Evolutionary conservation across 129 eudicot genomes (phyloP).

Genomic region (Flaveria brownii): DNA sequence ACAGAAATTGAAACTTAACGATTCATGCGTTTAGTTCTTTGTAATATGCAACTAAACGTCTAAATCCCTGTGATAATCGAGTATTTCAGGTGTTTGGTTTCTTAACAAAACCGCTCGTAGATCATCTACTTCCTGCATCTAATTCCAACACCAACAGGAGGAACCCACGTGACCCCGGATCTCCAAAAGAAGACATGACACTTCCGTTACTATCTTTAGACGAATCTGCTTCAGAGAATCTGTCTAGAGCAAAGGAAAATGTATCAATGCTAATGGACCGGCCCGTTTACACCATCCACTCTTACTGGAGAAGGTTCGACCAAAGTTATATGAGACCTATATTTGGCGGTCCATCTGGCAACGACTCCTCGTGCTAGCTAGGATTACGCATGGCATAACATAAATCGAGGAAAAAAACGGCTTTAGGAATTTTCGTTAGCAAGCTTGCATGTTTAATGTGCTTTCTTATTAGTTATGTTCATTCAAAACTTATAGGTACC

Average conservation of each 20-base stretch:
- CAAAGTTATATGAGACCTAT: slow-evolving; percentile 79
- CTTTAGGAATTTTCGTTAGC: not conserved
- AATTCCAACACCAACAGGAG: slow-evolving; percentile 11
- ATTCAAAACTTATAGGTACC: no score
- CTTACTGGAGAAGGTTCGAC: slow-evolving; percentile 91
- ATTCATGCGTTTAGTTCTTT: no score
- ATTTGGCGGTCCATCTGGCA: slow-evolving; percentile 67
- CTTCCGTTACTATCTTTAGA: slow-evolving; percentile 79
- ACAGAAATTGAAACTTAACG: no score
- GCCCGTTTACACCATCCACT: slow-evolving; percentile 83
- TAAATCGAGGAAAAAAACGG: not conserved
- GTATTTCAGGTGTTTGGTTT: slow-evolving; percentile 78
- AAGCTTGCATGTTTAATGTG: no score
- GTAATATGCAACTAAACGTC: no score
- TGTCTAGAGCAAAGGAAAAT: slow-evolving; percentile 62
- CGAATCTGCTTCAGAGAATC: slow-evolving; percentile 69
- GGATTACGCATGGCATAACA: not conserved
- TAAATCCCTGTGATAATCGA: no score
- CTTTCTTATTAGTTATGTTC: no score
- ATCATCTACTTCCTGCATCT: slow-evolving; percentile 52
- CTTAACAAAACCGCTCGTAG: slow-evolving; percentile 74
- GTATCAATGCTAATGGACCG: slow-evolving; percentile 73
- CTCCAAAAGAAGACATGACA: slow-evolving; percentile 64
- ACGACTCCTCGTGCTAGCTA: slow-evolving; percentile 34
- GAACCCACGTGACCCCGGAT: slow-evolving; percentile 47